Percentiles rank a stretch among this genome's conserved stretches.
phyloP scores from a whole-genome alignment of 2,329 filamentous ascomycete genomes.

The Tolypocladium guangdongense region DNA sequence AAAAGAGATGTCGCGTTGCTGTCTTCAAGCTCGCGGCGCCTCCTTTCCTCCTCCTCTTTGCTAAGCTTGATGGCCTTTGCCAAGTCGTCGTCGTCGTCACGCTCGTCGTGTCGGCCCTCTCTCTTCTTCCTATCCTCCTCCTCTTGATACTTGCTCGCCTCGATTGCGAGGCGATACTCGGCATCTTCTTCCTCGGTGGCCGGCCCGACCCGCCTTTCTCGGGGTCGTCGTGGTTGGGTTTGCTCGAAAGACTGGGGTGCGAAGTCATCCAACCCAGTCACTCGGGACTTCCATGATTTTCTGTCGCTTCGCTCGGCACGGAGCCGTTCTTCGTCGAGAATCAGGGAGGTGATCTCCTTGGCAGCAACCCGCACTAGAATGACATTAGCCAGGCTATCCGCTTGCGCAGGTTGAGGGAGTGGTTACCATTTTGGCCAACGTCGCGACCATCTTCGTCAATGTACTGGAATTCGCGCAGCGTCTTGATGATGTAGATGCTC shows the following conservation, averaged over 20 bases:
- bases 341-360: conserved; percentile 85
- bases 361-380: conserved; percentile 78
- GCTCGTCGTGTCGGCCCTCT: conserved; percentile 43
- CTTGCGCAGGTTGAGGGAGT: conserved; percentile 1
- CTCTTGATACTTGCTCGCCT: conserved; percentile 90
- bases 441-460: conserved; percentile 91
- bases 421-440: conserved; percentile 84
- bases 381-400: conserved; percentile 6
- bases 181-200: conserved; percentile 71
- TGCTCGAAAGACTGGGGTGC: conserved; percentile 33
- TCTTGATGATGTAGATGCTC: conserved; percentile 98
- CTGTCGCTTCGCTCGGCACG: conserved; percentile 83
- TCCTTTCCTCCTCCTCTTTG: conserved; percentile 84
- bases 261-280: conserved; percentile 84
- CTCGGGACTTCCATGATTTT: conserved; percentile 92
- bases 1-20: conserved; percentile 81
- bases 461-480: conserved; percentile 91
- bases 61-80: conserved; percentile 93
- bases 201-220: conserved; percentile 30
- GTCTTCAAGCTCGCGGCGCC: conserved; percentile 77
- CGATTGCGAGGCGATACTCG: conserved; percentile 81
- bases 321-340: conserved; percentile 87
- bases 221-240: conserved; percentile 32
- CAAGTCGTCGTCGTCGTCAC: conserved; percentile 73
- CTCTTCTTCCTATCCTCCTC: conserved; percentile 78